phyloP scores from a whole-genome alignment of 2,329 filamentous ascomycete genomes.

The Apiospora rasikravindrae region DNA sequence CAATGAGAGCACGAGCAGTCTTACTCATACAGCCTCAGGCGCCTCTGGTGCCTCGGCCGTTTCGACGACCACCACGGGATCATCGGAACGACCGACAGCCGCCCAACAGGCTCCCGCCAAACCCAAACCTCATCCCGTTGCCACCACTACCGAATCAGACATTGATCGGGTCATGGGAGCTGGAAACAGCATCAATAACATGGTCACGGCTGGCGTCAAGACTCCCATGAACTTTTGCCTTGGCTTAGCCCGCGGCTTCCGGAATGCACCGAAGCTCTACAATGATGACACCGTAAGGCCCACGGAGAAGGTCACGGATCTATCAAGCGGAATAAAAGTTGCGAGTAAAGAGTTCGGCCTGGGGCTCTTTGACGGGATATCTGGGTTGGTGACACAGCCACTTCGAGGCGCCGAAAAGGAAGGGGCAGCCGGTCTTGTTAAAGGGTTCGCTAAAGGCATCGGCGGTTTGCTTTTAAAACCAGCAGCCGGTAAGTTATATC shows the following conservation, averaged over 20 bases:
- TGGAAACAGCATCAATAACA: constrained; percentile 70
- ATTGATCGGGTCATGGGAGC: constrained; percentile 68
- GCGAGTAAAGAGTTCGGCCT: constrained; percentile 80
- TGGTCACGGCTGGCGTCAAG: constrained; percentile 76
- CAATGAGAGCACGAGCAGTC: constrained; percentile 19
- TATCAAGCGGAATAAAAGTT: constrained; percentile 76
- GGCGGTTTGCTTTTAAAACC: constrained; percentile 83
- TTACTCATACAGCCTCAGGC: constrained; percentile 14
- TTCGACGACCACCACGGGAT: background rate
- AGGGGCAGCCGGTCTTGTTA: constrained; percentile 68
- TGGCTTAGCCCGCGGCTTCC: constrained; percentile 82
- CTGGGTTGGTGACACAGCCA: constrained; percentile 81
- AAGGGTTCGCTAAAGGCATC: constrained; percentile 82
- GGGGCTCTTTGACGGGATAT: constrained; percentile 81
- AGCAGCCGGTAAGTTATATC: constrained; percentile 65
- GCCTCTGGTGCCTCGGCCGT: constrained; percentile 17
- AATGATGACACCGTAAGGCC: constrained; percentile 82
- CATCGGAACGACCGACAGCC: constrained; percentile 11
- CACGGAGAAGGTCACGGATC: constrained; percentile 77
- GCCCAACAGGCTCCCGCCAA: background rate
- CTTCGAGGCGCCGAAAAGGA: constrained; percentile 70
- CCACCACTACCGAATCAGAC: constrained; percentile 37
- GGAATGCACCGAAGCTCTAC: constrained; percentile 85
- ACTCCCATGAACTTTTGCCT: constrained; percentile 86
- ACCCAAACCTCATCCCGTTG: constrained; percentile 20